Percentiles rank a stretch among this genome's conserved stretches.
Conservation (phyloP, 441 rosid species). For the Gossypium lobatum region DNA sequence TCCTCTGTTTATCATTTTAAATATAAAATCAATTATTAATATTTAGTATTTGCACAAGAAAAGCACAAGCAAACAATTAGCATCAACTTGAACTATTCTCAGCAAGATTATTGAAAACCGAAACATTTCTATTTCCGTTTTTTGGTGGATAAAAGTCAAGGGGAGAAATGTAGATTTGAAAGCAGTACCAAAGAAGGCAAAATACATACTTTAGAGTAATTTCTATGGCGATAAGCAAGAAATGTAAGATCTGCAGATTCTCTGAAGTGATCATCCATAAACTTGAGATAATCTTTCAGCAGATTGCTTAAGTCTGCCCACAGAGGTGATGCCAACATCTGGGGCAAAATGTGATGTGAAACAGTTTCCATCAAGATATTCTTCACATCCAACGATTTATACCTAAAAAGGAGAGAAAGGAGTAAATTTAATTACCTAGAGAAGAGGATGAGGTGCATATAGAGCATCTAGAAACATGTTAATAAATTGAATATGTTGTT, state of each 20-base stretch:
- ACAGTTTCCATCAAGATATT: conserved; percentile 92
- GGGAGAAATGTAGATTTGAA: background rate
- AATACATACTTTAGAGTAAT: conserved; percentile 80
- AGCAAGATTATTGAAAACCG: background rate
- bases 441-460: conserved; percentile 1
- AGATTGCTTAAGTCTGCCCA: conserved; percentile 67
- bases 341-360: conserved; percentile 83
- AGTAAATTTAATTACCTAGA: conserved; percentile 15
- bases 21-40: background rate
- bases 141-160: background rate
- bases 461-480: background rate
- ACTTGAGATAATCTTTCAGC: conserved; percentile 85
- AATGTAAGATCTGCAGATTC: conserved; percentile 98
- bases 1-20: background rate
- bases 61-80: background rate
- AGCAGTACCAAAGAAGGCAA: conserved; percentile 1
- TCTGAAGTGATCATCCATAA: conserved; percentile 97
- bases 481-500: background rate
- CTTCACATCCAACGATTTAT: conserved; percentile 92
- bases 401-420: conserved; percentile 40
- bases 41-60: background rate
- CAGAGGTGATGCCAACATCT: conserved; percentile 81
- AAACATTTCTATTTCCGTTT: background rate
- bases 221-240: conserved; percentile 97
- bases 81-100: background rate